Evolutionary conservation across 371 early-diverging fungal species (phyloP).

Genomic region (Sporodiniella umbellata): DNA sequence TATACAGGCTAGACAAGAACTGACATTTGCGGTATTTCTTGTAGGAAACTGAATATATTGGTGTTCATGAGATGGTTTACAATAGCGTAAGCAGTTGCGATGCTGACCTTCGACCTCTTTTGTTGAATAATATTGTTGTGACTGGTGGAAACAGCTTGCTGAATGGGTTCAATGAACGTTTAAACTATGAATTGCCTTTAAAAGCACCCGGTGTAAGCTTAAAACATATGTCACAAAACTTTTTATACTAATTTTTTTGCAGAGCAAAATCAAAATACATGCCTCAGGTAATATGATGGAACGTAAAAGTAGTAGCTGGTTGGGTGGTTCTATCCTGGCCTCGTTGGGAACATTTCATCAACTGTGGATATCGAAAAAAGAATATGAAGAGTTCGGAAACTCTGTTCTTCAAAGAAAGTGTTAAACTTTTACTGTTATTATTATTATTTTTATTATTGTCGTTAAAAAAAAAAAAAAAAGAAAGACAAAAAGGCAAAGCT

Average conservation of each 20-base stretch:
- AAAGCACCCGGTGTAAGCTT: slow-evolving; percentile 72
- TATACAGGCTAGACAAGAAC: no score
- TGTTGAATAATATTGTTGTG: slow-evolving; percentile 79
- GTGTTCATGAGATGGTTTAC: slow-evolving; percentile 68
- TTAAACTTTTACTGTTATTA: no score
- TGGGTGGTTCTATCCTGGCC: slow-evolving; percentile 95
- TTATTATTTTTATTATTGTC: no score
- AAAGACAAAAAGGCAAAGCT: no score
- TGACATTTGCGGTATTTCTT: not conserved
- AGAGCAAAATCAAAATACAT: slow-evolving; percentile 80
- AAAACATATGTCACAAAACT: not conserved
- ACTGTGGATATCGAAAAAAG: slow-evolving; percentile 92
- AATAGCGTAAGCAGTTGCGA: slow-evolving; percentile 77
- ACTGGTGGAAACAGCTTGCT: slow-evolving; percentile 90
- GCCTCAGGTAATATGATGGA: slow-evolving; percentile 78
- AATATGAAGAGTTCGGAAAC: slow-evolving; percentile 89
- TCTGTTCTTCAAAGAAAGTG: slow-evolving; percentile 87
- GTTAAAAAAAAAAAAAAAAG: no score
- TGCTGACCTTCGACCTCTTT: slow-evolving; percentile 79
- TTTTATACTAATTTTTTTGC: slow-evolving; percentile 2
- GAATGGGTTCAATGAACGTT: slow-evolving; percentile 85
- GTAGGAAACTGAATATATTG: slow-evolving; percentile 20
- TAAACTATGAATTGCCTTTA: slow-evolving; percentile 69
- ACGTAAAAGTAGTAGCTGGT: slow-evolving; percentile 90
- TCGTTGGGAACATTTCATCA: slow-evolving; percentile 96